phyloP scores from a whole-genome alignment of 257 asterid species.

The Gynochthodes officinalis region DNA sequence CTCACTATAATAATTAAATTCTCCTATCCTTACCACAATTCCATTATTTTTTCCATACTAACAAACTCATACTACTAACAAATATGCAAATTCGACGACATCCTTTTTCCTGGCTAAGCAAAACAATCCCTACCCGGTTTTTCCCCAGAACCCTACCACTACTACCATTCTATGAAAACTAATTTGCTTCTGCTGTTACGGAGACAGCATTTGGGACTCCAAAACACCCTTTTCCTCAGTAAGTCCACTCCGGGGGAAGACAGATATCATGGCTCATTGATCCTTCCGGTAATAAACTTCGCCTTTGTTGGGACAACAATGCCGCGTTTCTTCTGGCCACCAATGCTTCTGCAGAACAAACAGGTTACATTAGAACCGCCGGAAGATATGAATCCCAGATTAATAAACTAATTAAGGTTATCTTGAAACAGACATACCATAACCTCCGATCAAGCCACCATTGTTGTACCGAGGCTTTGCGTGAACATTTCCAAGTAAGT shows the following conservation, averaged over 20 bases:
- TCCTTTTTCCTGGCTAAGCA: too few species aligned
- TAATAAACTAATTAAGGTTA: too few species aligned
- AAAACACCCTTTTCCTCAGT: conserved; percentile 18
- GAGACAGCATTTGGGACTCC: neutral
- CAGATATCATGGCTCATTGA: conserved; percentile 24
- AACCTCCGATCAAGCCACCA: conserved; percentile 22
- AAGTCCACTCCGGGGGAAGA: conserved; percentile 39
- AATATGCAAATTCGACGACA: too few species aligned
- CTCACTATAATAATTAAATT: too few species aligned
- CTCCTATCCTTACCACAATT: too few species aligned
- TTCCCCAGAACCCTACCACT: neutral
- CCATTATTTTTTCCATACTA: too few species aligned
- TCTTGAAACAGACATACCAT: conserved; percentile 30
- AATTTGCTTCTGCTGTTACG: too few species aligned
- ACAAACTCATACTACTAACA: too few species aligned
- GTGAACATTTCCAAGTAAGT: conserved; percentile 5
- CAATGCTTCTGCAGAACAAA: conserved; percentile 31
- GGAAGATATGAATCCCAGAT: neutral
- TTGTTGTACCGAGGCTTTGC: conserved; percentile 20
- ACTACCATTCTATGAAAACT: too few species aligned
- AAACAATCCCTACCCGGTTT: too few species aligned
- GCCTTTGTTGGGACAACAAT: conserved; percentile 35
- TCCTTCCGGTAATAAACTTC: conserved; percentile 23
- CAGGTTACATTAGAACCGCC: neutral
- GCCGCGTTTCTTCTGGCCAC: conserved; percentile 51